A percentile compares a stretch with the other conserved stretches of the same genome.
Conservation (phyloP, 2,329 filamentous ascomycete species). For the Fusarium algeriense region DNA sequence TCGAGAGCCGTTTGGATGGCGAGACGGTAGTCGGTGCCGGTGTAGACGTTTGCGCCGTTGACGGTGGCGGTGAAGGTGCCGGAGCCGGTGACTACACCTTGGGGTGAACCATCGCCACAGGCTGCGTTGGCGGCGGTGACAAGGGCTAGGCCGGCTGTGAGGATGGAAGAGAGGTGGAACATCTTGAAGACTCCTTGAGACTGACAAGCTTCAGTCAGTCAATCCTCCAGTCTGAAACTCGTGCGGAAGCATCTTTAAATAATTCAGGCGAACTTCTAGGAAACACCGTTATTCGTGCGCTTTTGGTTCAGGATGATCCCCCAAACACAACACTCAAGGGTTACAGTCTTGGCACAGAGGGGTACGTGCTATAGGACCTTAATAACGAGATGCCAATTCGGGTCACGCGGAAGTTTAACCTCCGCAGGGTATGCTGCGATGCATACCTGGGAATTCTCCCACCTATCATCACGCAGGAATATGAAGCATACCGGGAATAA, state of each 20-base stretch:
- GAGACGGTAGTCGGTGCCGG: conserved; percentile 64
- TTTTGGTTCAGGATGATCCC: neutral
- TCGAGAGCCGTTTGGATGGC: conserved; percentile 68
- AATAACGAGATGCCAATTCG: conserved; percentile 10
- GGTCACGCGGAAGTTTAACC: conserved; percentile 20
- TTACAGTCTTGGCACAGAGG: conserved; percentile 4
- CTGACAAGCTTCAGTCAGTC: neutral
- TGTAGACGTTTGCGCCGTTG: conserved; percentile 62
- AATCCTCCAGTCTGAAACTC: accelerated
- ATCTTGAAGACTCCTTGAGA: conserved; percentile 41
- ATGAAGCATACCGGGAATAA: neutral
- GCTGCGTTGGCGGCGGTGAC: conserved; percentile 55
- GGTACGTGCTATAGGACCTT: neutral
- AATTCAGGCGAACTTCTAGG: too few species aligned
- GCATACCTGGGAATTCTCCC: conserved; percentile 7
- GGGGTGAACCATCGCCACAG: conserved; percentile 61
- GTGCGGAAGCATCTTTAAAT: neutral
- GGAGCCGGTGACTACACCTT: conserved; percentile 62
- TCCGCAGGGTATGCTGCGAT: neutral
- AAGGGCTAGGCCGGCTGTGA: conserved; percentile 58
- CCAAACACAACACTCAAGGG: neutral
- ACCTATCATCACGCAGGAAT: neutral
- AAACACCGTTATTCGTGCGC: conserved; percentile 22
- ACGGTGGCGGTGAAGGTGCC: conserved; percentile 59
- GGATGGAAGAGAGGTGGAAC: conserved; percentile 50